These are phyloP conservation scores for Backusella parvicylindrica DNA, from an alignment of 192 early-diverging fungal species.

Conservation along the genomic window DNA sequence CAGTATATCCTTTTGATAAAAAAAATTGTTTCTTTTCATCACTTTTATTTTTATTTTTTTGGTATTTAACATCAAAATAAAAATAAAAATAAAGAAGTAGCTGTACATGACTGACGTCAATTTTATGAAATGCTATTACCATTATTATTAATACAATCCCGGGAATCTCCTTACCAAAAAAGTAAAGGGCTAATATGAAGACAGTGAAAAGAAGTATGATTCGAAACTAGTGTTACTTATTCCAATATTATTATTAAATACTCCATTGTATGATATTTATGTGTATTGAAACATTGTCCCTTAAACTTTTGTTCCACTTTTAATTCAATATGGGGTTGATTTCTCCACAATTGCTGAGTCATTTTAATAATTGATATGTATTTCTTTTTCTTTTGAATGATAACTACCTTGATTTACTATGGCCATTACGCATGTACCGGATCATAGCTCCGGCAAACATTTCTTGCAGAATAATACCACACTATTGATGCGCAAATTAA, in stretches of 20 bases:
- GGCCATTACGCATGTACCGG: neutral
- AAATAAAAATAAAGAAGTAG: neutral
- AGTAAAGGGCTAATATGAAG: neutral
- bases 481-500: neutral
- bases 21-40: neutral
- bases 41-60: neutral
- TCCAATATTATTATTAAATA: neutral
- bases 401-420: neutral
- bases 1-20: neutral
- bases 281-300: neutral
- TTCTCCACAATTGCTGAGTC: neutral
- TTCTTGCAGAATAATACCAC: neutral
- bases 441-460: neutral
- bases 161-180: neutral
- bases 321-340: neutral
- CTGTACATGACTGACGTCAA: neutral
- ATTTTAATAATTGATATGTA: neutral
- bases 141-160: neutral
- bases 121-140: neutral
- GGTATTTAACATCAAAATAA: neutral
- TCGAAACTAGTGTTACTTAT: neutral
- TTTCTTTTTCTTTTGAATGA: neutral
- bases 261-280: neutral
- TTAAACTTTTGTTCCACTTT: neutral
- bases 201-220: neutral